Conservation (phyloP, 768 basidiomycete genomes). For the Leccinum boreale region DNA sequence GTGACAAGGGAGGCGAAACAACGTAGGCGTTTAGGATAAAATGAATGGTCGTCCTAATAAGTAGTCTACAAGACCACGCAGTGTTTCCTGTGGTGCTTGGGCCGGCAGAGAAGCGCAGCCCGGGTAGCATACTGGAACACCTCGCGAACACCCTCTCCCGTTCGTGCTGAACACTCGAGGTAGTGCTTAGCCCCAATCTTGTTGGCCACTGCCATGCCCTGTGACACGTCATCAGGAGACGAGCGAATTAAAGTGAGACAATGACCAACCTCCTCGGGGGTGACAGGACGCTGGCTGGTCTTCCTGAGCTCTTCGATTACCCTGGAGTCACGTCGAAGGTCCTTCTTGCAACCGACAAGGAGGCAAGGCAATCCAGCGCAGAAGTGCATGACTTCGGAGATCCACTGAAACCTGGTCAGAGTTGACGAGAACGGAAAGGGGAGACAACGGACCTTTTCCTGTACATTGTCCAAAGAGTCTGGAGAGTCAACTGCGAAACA, state of each 20-base stretch:
- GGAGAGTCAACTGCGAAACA: conserved; percentile 98
- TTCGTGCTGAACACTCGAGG: conserved; percentile 95
- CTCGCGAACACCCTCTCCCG: conserved; percentile 95
- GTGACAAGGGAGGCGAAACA: conserved; percentile 17
- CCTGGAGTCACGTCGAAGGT: conserved; percentile 88
- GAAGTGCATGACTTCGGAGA: conserved; percentile 98
- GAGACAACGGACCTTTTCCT: conserved; percentile 82
- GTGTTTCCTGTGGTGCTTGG: conserved; percentile 42
- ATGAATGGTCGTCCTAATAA: conserved; percentile 15
- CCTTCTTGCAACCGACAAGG: conserved; percentile 99
- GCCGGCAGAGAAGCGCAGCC: conserved; percentile 73
- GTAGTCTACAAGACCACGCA: conserved; percentile 45
- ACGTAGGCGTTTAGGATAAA: conserved; percentile 22
- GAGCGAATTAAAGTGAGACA: background rate
- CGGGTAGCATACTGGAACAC: conserved; percentile 98
- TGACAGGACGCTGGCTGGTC: conserved; percentile 93
- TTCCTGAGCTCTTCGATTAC: conserved; percentile 93
- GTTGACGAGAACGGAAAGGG: conserved; percentile 3
- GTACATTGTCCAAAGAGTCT: conserved; percentile 98
- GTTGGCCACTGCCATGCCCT: conserved; percentile 93
- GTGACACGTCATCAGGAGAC: conserved; percentile 3
- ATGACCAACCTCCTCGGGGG: conserved; percentile 77
- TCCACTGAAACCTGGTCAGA: conserved; percentile 64
- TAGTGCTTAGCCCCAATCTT: conserved; percentile 98
- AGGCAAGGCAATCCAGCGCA: conserved; percentile 93